Evolutionary conservation across 805 yeast species (phyloP).

Genomic region (Komagataella populi): DNA sequence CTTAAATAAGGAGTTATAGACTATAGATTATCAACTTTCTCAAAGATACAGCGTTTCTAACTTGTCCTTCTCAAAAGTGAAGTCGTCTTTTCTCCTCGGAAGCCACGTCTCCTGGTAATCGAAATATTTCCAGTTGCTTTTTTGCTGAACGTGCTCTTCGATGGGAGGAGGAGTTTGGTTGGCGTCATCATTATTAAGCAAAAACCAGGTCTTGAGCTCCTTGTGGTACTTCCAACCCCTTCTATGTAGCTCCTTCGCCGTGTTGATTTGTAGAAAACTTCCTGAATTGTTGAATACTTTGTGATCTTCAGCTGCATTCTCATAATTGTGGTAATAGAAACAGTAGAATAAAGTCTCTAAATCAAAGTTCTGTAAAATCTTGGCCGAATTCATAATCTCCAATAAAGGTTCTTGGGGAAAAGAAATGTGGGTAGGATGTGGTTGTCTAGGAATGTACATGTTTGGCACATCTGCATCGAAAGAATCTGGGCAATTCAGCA

Average conservation of each 20-base stretch:
- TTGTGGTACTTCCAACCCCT: slow-evolving; percentile 78
- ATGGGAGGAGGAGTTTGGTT: slow-evolving; percentile 8
- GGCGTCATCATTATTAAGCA: slow-evolving; percentile 49
- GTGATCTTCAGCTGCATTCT: not conserved
- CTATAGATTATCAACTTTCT: not conserved
- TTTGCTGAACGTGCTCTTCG: slow-evolving; percentile 16
- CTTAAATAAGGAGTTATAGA: slow-evolving; percentile 28
- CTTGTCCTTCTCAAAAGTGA: slow-evolving; percentile 16
- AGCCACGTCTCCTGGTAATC: slow-evolving; percentile 25
- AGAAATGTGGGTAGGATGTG: slow-evolving; percentile 81
- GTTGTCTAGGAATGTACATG: slow-evolving; percentile 51
- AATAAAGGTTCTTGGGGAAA: slow-evolving; percentile 81
- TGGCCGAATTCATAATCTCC: slow-evolving; percentile 46
- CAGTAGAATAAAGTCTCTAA: slow-evolving; percentile 83
- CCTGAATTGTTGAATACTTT: slow-evolving; percentile 17
- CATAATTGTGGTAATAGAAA: slow-evolving; percentile 58
- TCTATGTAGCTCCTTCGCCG: slow-evolving; percentile 66
- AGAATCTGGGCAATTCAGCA: slow-evolving; percentile 87
- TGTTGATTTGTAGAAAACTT: slow-evolving; percentile 54
- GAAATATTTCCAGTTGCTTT: slow-evolving; percentile 35
- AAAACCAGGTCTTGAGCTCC: slow-evolving; percentile 70
- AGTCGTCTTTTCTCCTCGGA: slow-evolving; percentile 27
- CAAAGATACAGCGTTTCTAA: not conserved
- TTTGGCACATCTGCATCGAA: slow-evolving; percentile 79
- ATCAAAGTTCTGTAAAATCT: slow-evolving; percentile 58